These are phyloP conservation scores for Flaveria brownii DNA, from an alignment of 129 eudicot genomes.

Conservation along the genomic window DNA sequence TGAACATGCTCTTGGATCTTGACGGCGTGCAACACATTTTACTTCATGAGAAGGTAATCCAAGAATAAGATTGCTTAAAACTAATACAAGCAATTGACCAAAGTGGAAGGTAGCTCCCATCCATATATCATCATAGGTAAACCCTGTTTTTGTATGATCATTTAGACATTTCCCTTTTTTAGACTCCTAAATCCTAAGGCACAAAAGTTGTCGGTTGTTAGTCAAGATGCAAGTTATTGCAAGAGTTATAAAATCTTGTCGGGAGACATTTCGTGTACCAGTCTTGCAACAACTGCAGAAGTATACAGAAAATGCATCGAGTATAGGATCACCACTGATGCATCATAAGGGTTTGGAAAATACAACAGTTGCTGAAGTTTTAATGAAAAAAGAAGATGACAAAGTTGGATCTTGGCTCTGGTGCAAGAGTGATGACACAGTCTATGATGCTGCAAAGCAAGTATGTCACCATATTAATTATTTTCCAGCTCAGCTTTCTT, in stretches of 20 bases:
- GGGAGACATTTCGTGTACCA: constrained; percentile 44
- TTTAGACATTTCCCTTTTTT: neutral
- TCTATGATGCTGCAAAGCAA: constrained; percentile 77
- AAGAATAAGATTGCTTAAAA: constrained; percentile 23
- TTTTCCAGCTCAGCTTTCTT: neutral
- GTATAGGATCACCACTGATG: constrained; percentile 25
- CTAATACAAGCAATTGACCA: constrained; percentile 21
- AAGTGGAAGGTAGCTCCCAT: constrained; percentile 25
- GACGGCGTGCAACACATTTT: neutral
- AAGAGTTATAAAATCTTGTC: constrained; percentile 50
- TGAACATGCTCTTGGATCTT: constrained; percentile 1
- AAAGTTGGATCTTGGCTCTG: constrained; percentile 75
- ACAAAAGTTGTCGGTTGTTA: constrained; percentile 13
- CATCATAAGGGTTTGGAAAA: constrained; percentile 71
- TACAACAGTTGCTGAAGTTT: constrained; percentile 62
- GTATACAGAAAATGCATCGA: constrained; percentile 32
- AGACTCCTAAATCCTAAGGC: neutral
- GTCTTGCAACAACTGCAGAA: constrained; percentile 34
- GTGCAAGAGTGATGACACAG: constrained; percentile 78
- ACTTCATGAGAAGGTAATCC: neutral
- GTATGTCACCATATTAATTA: constrained; percentile 34
- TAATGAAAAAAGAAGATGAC: constrained; percentile 72
- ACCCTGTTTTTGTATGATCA: neutral
- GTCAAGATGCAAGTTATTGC: constrained; percentile 61
- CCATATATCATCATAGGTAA: constrained; percentile 25